Conservation (phyloP, 441 rosid species). For the Isatis lusitanica region DNA sequence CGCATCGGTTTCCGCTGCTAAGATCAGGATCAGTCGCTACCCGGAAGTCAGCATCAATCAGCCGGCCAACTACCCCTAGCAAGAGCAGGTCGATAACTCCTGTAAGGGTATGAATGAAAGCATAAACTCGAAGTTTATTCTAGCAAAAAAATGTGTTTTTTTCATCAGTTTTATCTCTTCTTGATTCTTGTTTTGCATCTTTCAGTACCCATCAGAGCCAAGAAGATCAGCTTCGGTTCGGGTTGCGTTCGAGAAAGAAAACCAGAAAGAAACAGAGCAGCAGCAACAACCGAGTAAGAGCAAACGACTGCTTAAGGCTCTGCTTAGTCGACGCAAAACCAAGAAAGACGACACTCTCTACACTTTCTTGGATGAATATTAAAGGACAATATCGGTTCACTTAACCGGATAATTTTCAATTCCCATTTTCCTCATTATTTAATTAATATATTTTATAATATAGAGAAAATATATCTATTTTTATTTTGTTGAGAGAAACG, state of each 20-base stretch:
- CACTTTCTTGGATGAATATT: constrained; percentile 90
- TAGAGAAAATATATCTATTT: not conserved
- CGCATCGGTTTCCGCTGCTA: constrained; percentile 71
- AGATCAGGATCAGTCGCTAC: constrained; percentile 69
- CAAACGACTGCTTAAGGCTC: constrained; percentile 82
- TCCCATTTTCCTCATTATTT: no score
- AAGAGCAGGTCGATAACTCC: constrained; percentile 71
- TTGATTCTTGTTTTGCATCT: constrained; percentile 13
- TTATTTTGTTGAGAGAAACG: not conserved
- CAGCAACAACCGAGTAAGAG: constrained; percentile 76
- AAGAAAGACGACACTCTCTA: constrained; percentile 88
- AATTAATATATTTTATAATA: not conserved
- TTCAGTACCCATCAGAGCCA: constrained; percentile 80
- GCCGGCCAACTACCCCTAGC: constrained; percentile 65
- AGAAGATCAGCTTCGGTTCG: constrained; percentile 76
- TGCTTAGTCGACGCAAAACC: constrained; percentile 89
- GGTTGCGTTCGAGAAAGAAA: constrained; percentile 53
- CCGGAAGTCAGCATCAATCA: constrained; percentile 54
- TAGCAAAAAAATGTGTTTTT: not conserved
- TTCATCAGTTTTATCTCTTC: not conserved
- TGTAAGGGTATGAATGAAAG: constrained; percentile 52
- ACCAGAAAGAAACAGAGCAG: constrained; percentile 51
- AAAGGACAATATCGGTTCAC: constrained; percentile 22
- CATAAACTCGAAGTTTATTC: not conserved
- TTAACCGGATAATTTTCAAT: not conserved